These are phyloP conservation scores for Glycyrrhiza uralensis DNA, from an alignment of 306 rosid species.

Conservation along the genomic window DNA sequence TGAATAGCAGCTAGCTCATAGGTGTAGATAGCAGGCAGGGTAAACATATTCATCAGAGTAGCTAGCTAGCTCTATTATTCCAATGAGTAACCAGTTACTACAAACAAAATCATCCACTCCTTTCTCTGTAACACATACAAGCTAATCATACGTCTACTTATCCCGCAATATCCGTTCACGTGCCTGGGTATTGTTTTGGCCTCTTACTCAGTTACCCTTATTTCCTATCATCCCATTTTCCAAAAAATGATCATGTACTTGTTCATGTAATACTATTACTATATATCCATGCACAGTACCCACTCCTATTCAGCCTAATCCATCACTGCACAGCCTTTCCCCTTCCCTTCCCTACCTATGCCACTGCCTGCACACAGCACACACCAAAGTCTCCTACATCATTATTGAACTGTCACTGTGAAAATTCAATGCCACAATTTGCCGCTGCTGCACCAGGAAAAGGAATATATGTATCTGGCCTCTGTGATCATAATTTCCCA, in stretches of 20 bases:
- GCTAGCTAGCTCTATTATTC: neutral
- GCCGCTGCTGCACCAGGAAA: neutral
- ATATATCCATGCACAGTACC: conserved; percentile 18
- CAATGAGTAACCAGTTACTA: conserved; percentile 14
- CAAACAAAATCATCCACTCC: conserved; percentile 13
- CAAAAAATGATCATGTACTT: conserved; percentile 32
- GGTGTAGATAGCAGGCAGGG: neutral
- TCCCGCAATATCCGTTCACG: conserved; percentile 67
- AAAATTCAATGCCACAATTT: conserved; percentile 24
- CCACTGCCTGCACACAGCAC: neutral
- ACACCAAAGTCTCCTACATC: neutral
- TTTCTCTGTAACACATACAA: neutral
- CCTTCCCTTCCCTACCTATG: neutral
- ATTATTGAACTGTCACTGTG: conserved; percentile 34
- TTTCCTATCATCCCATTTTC: conserved; percentile 5
- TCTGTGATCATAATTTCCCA: neutral
- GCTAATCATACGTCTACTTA: conserved; percentile 32
- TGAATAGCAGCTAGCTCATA: neutral
- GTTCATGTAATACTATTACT: conserved; percentile 28
- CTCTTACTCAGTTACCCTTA: neutral
- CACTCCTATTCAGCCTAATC: conserved; percentile 25
- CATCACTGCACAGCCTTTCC: conserved; percentile 48
- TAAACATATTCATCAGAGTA: neutral
- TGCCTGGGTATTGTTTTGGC: conserved; percentile 28
- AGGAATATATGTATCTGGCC: conserved; percentile 24